Evolutionary conservation across 1,284 basidiomycete species (phyloP).

Genomic region (Singerocomus rubriflavus): DNA sequence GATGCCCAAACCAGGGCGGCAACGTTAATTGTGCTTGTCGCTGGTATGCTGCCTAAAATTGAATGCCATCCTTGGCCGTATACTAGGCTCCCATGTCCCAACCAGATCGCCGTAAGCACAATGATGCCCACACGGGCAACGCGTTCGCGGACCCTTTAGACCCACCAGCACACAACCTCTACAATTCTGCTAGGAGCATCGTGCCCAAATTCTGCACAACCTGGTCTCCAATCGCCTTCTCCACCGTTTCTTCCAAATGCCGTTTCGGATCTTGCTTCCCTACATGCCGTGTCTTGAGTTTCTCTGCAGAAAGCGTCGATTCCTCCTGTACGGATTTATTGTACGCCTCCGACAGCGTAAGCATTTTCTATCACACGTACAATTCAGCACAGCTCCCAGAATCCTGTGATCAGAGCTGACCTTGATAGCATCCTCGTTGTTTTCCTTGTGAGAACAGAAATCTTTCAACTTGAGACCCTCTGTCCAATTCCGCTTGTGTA

Average conservation of each 20-base stretch:
- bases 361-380: slow-evolving; percentile 70
- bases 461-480: slow-evolving; percentile 90
- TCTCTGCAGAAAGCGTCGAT: slow-evolving; percentile 84
- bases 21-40: slow-evolving; percentile 4
- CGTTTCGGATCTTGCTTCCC: slow-evolving; percentile 98
- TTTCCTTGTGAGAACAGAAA: slow-evolving; percentile 82
- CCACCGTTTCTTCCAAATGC: slow-evolving; percentile 95
- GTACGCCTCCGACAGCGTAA: slow-evolving; percentile 85
- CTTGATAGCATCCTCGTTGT: slow-evolving; percentile 90
- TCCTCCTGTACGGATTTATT: slow-evolving; percentile 97
- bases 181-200: slow-evolving; percentile 86
- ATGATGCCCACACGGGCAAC: slow-evolving; percentile 1
- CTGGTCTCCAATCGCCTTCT: slow-evolving; percentile 94
- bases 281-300: slow-evolving; percentile 94
- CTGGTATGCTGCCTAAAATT: background rate
- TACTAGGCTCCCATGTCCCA: background rate
- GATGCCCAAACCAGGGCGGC: slow-evolving; percentile 21
- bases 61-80: slow-evolving; percentile 16
- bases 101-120: background rate
- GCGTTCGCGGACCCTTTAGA: background rate
- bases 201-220: slow-evolving; percentile 92
- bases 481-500: slow-evolving; percentile 98
- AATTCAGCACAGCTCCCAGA: slow-evolving; percentile 12
- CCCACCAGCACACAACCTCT: slow-evolving; percentile 17
- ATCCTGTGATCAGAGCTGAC: slow-evolving; percentile 41